Base-by-base conservation (phyloP, 306 rosid genomes). In the Dicorynia guianensis region DNA sequence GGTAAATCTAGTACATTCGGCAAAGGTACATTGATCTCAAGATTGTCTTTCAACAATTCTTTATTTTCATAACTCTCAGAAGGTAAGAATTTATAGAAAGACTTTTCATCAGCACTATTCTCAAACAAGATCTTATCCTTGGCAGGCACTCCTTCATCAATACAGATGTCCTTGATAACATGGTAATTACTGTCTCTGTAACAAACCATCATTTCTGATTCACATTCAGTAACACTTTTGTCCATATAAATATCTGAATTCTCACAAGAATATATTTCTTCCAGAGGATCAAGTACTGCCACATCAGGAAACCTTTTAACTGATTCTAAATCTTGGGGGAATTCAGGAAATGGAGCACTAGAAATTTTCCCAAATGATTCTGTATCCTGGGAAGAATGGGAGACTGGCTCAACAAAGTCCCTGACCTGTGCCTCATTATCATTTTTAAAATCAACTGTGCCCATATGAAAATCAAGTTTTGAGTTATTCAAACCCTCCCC, bases 121-220 rank as follows among this genome's bases (percentile, higher is more conserved):
- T 80, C 92, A 59, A 85, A 71, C 87, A 85, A 52, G 38, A 82
- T 62, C 80, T 77, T 89, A 46, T 85, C 88, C 38, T 63, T 79
- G 4, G 86, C 62, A 56, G 78, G 87, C 35, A 85, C 85, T 53
- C 97, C 93, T 50, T 92, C 88, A 47, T 92, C 99, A 12, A 92
- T 76, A 47, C 97, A 89, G 53, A 96, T 96, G 69, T 92, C 98
- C 84, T 96, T 96, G 49, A 96, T 81, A 40, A 63, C 81, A 82
- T 81, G 79, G 77, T 77, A 82, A 83, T 20, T 67, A 66, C 76
- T 85, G 72, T 87, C 97, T 62, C 78, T 85, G 84, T 77, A 92
- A 72, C 90, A 79, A 67, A 86, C 88, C 43, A 67, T 84, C 42
- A 81, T 17, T 62, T 92, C 87, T 15, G 96, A 92, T 79, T 86